These are phyloP conservation scores for Monilinia laxa DNA, from an alignment of 2,329 filamentous ascomycete species.

Conservation along the genomic window DNA sequence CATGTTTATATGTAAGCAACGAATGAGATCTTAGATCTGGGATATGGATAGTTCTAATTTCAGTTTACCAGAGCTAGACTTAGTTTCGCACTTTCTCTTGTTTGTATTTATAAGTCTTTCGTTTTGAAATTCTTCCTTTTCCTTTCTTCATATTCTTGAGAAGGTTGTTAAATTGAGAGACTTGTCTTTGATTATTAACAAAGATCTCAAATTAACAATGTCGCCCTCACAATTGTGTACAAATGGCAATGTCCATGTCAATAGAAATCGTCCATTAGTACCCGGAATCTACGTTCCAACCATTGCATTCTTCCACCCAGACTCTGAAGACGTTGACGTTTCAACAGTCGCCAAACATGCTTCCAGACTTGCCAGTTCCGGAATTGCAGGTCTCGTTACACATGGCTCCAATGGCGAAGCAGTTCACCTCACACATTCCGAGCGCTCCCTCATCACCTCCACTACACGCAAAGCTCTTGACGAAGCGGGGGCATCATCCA, in stretches of 20 bases:
- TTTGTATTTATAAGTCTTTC: not conserved
- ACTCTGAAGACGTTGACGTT: slow-evolving; percentile 27
- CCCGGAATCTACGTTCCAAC: slow-evolving; percentile 52
- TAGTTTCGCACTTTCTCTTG: not conserved
- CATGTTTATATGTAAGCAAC: not conserved
- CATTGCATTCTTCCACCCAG: slow-evolving; percentile 45
- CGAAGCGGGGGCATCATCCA: slow-evolving; percentile 30
- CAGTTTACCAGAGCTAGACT: not conserved
- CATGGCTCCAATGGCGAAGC: slow-evolving; percentile 49
- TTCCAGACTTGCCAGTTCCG: slow-evolving; percentile 51
- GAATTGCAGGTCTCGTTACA: slow-evolving; percentile 40
- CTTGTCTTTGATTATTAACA: not conserved
- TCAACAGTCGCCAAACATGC: slow-evolving; percentile 38
- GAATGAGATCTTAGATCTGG: not conserved
- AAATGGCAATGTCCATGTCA: slow-evolving; percentile 2
- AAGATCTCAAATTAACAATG: slow-evolving; percentile 10
- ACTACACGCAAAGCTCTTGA: slow-evolving; percentile 43
- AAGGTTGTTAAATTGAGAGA: not conserved
- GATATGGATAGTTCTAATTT: slow-evolving; percentile 12
- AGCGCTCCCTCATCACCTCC: slow-evolving; percentile 45
- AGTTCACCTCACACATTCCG: slow-evolving; percentile 43
- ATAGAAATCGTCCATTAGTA: slow-evolving; percentile 25
- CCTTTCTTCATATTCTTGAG: not conserved
- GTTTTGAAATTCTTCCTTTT: not conserved
- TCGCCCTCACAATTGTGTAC: not conserved